Evolutionary conservation across 2,329 filamentous ascomycete genomes (phyloP), one percentile per base, ranked within the genome.

Genomic region (Albophoma yamanashiensis): DNA sequence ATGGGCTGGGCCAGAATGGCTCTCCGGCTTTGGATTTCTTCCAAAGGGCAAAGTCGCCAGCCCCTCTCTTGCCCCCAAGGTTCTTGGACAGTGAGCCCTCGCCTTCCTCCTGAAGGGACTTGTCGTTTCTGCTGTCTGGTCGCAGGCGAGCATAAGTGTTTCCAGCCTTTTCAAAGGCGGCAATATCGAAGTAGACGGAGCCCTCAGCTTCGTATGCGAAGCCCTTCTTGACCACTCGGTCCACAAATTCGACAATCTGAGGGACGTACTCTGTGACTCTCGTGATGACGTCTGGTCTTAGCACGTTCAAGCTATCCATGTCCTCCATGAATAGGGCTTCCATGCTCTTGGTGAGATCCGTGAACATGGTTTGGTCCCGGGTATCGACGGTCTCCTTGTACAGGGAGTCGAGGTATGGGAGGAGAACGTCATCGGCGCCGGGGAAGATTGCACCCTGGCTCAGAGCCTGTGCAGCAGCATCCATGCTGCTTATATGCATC

Each of bases 131-230:
- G 72, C 89, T 94, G 77, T 92, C 91, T 0, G 93, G 93, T 60
- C 92, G 87, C 34, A 97, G 77, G 58, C 91, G 82, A 4, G 92
- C 91, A 70, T 97, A 97, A 2, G 85, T 83, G 71, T 96, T 92
- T 0, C 92, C 92, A 0, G 85, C 86, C 65, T 85, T 85, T 71
- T 97, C 92, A 68, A 96, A 97, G 0, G 89, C 85, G 5, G 81
- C 79, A 64, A 96, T 97, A 67, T 97, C 93, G 64, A 97, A 97
- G 74, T 97, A 97, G 0, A 97, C 91, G 0, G 91, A 96, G 0
- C 92, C 92, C 66, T 94, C 89, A 0, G 80, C 76, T 67, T 85
- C 81, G 65, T 97, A 97, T 1, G 88, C 93, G 66, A 92, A 97
- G 0, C 89, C 89, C 70, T 96, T 96, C 58, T 88, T 78, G 27